Conservation (phyloP, 2,329 filamentous ascomycete species). For the Escovopsis sp. region DNA sequence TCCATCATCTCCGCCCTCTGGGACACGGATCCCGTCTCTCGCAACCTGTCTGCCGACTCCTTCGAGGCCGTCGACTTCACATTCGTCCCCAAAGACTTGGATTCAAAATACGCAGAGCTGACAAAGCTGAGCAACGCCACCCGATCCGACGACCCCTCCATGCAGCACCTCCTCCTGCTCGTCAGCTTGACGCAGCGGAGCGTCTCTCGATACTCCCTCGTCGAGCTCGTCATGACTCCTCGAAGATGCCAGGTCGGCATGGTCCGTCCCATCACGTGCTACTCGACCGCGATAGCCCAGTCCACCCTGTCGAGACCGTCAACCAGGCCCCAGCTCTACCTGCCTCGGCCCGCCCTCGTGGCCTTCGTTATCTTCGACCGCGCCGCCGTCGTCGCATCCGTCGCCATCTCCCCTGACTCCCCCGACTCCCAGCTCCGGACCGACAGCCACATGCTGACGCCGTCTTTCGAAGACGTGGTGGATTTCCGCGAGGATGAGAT, state of each 20-base stretch:
- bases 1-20: constrained; percentile 48
- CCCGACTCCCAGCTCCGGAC: constrained; percentile 63
- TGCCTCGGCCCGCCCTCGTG: constrained; percentile 65
- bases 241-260: constrained; percentile 43
- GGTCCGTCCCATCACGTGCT: constrained; percentile 53
- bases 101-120: constrained; percentile 33
- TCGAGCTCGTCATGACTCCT: constrained; percentile 52
- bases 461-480: constrained; percentile 74
- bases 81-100: constrained; percentile 43
- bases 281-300: constrained; percentile 32
- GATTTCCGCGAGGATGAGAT: constrained; percentile 56
- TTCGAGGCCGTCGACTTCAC: constrained; percentile 71
- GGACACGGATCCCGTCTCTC: constrained; percentile 33
- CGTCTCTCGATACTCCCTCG: constrained; percentile 52
- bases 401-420: constrained; percentile 50
- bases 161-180: constrained; percentile 47
- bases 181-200: constrained; percentile 39
- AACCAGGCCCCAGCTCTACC: constrained; percentile 48
- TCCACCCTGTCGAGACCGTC: constrained; percentile 14
- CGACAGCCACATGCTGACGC: constrained; percentile 46
- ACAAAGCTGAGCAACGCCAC: constrained; percentile 37
- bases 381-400: constrained; percentile 63
- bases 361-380: constrained; percentile 71
- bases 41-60: constrained; percentile 37
- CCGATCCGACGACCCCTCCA: constrained; percentile 32